Evolutionary conservation across 2,329 filamentous ascomycete species (phyloP), one percentile per base, ranked within the genome.

Genomic region (Fusarium sp.): DNA sequence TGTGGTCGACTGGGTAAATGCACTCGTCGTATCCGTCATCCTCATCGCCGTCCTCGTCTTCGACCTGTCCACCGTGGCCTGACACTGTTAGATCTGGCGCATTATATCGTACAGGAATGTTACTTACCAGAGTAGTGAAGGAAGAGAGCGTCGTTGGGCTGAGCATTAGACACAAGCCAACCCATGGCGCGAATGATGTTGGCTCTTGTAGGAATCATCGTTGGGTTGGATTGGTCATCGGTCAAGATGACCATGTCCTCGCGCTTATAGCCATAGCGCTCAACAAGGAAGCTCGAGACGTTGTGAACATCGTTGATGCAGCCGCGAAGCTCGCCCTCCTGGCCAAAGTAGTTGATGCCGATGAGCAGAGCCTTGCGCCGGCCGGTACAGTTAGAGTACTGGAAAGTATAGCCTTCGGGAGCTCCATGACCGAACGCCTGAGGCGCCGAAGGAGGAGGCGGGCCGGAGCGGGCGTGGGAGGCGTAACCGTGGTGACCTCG

Each of bases 301-400:
- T 93, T 93, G 81, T 90, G 89, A 33, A 91, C 90, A 77, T 93
- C 91, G 80, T 93, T 93, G 84, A 93, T 92, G 79, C 91, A 93
- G 44, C 91, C 91, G 64, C 88, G 84, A 58, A 93, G 85, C 82
- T 92, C 89, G 53, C 87, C 90, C 20, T 88, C 80, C 76, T 91
- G 89, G 57, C 89, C 88, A 73, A 93, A 90, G 82, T 93, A 93
- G 83, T 93, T 93, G 83, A 93, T 92, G 57, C 91, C 91, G 68
- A 93, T 92, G 61, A 93, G 81, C 61, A 93, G 81, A 7, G 91
- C 91, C 82, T 92, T 93, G 74, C 91, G 85, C 69, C 85, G 86
- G 57, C 91, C 91, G 6, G 88, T 90, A 78, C 91, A 93, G 76
- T 89, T 88, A 61, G 89, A 91, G 82, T 92, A 93, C 79, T 92